Conservation (phyloP, 129 eudicot species). For the Dittrichia graveolens region DNA sequence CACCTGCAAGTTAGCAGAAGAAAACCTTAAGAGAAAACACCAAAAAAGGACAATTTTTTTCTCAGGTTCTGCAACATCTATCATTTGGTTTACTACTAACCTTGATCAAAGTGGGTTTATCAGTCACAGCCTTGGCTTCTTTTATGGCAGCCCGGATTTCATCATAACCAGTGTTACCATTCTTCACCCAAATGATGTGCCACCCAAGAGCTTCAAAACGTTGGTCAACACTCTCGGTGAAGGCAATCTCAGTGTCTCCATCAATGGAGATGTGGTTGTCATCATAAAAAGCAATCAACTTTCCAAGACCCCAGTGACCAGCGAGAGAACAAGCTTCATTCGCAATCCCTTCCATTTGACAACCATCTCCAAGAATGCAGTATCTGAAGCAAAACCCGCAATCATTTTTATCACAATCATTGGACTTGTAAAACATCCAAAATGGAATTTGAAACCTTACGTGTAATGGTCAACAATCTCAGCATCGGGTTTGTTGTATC, state of each 20-base stretch:
- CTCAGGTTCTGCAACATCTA: not conserved
- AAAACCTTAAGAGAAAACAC: constrained; percentile 4
- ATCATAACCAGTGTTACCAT: constrained; percentile 93
- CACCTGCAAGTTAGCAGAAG: constrained; percentile 48
- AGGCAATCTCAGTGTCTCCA: constrained; percentile 95
- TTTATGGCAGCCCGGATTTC: constrained; percentile 96
- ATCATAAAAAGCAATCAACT: constrained; percentile 93
- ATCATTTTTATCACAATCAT: not conserved
- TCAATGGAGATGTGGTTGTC: constrained; percentile 97
- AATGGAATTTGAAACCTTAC: constrained; percentile 44
- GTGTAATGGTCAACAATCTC: constrained; percentile 97
- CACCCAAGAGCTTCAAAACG: constrained; percentile 98
- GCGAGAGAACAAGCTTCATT: constrained; percentile 97
- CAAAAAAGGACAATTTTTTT: not conserved
- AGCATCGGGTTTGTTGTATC: constrained; percentile 81
- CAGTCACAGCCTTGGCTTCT: constrained; percentile 92
- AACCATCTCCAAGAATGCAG: constrained; percentile 83
- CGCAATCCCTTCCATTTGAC: constrained; percentile 97
- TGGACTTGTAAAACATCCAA: not conserved
- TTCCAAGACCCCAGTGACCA: constrained; percentile 99
- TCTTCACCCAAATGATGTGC: constrained; percentile 98
- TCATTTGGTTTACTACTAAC: constrained; percentile 32
- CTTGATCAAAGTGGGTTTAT: constrained; percentile 95
- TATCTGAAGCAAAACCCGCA: constrained; percentile 49
- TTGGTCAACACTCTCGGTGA: constrained; percentile 73